Evolutionary conservation across 73 alveolate species (phyloP).

Genomic region (Tetrahymena malaccensis): DNA sequence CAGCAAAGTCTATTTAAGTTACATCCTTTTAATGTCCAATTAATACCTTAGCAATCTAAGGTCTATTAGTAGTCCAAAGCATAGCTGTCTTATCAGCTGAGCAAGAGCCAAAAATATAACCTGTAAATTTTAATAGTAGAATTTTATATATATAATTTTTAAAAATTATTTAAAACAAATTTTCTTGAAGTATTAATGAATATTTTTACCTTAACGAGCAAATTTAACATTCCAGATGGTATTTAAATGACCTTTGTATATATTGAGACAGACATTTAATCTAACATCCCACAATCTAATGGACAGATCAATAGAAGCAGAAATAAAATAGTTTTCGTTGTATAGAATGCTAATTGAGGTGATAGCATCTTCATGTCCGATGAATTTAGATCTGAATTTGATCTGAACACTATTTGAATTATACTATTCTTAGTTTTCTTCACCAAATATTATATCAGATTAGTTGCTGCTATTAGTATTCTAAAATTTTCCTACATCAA

Average conservation of each 20-base stretch:
- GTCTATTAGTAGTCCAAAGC: background rate
- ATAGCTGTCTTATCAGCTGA: background rate
- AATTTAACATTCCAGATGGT: background rate
- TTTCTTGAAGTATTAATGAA: too few species aligned
- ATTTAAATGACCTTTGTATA: background rate
- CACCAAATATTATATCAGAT: background rate
- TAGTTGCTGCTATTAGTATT: background rate
- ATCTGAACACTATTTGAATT: background rate
- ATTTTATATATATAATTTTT: too few species aligned
- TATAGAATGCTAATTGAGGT: background rate
- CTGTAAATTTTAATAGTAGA: background rate
- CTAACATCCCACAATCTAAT: background rate
- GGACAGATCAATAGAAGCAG: background rate
- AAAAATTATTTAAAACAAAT: too few species aligned
- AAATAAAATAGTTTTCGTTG: background rate
- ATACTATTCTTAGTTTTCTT: background rate
- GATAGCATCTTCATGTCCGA: background rate
- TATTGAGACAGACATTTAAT: background rate
- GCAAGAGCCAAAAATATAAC: background rate
- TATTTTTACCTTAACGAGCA: background rate
- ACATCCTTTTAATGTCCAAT: background rate
- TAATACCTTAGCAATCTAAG: background rate
- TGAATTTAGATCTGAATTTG: background rate
- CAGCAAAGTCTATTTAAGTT: background rate
- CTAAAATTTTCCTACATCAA: background rate